Base-by-base conservation (phyloP, 1,139 yeast species). In the Pneumocystis canis region DNA sequence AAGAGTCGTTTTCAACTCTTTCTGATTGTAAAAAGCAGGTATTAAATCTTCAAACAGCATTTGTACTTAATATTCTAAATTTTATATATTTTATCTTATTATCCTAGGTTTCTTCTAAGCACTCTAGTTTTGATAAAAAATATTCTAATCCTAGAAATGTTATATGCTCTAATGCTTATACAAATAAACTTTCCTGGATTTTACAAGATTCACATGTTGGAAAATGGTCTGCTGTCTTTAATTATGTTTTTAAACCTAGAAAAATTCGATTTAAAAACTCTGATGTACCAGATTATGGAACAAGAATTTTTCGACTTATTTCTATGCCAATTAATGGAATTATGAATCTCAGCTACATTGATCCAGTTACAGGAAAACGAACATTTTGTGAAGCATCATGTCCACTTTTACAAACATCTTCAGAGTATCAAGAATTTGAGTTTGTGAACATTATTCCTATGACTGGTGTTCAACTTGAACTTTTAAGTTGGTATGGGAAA, bases 321-420 rank as follows among this genome's bases (percentile, higher is more conserved):
- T 83, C 96, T 0, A 77, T 80, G 64, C 97, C 97, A 1, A 80
- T 89, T 58, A 81, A 85, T 68, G 90, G 97, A 68, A 90, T 90
- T 67, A 87, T 92, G 96, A 92, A 92, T 71, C 74, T 92, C 68
- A 84, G 96, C 0, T 92, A 89, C 70, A 76, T 86, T 41, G 94
- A 90, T 71, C 95, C 95, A 2, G 68, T 72, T 1, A 79, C 89
- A 1, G 83, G 85, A 63, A 76, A 74, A 67, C 59, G 60, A 14
- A 66, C 61, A 60, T 65, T 68, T 64, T 92, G 98, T 77, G 96
- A 89, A 72, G 95, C 96, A 0, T 85, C 82, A 80, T 92, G 98
- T 73, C 95, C 97, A 0, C 70, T 78, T 73, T 68, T 76, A 68
- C 58, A 74, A 73, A 67, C 82, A 78, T 66, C 80, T 70, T 63